Base-by-base conservation (phyloP, 2,329 filamentous ascomycete genomes). In the Exophiala sp. region DNA sequence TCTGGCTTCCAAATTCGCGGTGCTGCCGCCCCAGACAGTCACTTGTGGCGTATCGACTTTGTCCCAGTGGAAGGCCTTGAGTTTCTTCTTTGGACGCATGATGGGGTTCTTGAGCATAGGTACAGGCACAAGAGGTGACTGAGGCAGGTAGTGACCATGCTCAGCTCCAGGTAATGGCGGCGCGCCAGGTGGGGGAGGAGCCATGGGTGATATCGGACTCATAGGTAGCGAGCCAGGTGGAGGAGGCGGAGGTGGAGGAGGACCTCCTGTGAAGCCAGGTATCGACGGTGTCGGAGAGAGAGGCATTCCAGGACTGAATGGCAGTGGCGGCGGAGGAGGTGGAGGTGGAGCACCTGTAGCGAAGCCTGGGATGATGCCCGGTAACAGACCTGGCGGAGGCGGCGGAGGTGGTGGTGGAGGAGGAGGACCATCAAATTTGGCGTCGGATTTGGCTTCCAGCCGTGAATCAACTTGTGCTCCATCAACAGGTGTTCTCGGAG, bases 21-120 rank as follows among this genome's bases (percentile, higher is more conserved):
- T 83, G 70, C 95, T 83, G 70, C 95, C 90, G 33, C 91, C 91
- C 92, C 92, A 97, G 64, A 96, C 89, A 50, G 92, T 96, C 47
- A 90, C 88, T 69, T 94, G 85, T 18, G 91, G 89, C 49, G 88
- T 83, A 72, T 99, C 94, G 50, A 99, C 90, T 78, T 97, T 97
- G 74, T 99, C 94, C 92, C 94, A 97, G 75, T 99, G 94, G 63
- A 99, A 80, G 55, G 92, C 92, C 83, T 99, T 99, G 72, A 99
- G 89, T 79, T 97, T 99, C 84, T 96, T 97, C 82, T 96, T 97
- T 18, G 94, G 91, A 64, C 92, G 80, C 48, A 91, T 89, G 57
- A 91, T 88, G 34, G 89, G 86, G 65, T 95, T 74, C 40, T 86
- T 84, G 62, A 89, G 78, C 6, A 83, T 81, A 18, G 83, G 74